Evolutionary conservation across 768 basidiomycete species (phyloP).

Genomic region (Kwoniella europaea): DNA sequence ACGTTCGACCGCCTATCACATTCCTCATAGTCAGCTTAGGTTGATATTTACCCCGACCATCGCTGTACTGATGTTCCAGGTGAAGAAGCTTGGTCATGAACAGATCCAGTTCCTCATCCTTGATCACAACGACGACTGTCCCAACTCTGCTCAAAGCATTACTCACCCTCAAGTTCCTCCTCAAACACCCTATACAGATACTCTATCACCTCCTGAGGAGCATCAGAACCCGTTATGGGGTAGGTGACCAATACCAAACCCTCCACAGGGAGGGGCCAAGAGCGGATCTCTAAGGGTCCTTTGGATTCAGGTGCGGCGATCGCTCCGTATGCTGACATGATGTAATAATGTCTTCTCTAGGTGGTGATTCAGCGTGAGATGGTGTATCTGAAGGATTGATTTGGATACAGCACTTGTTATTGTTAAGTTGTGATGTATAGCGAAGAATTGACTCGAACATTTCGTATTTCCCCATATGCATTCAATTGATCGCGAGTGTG

Average conservation of each 20-base stretch:
- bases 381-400: too few species aligned
- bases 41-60: background rate
- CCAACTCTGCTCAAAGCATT: background rate
- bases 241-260: conserved; percentile 61
- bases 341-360: background rate
- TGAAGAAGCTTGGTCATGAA: too few species aligned
- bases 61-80: too few species aligned
- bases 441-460: background rate
- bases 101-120: background rate
- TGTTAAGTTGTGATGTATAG: background rate
- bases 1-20: conserved; percentile 67
- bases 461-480: background rate
- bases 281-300: conserved; percentile 62
- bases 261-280: conserved; percentile 58
- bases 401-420: background rate
- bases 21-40: background rate
- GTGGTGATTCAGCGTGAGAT: too few species aligned
- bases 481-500: background rate
- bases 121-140: background rate
- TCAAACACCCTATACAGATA: conserved; percentile 70
- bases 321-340: conserved; percentile 76
- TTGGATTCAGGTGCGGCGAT: conserved; percentile 59
- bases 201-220: conserved; percentile 65
- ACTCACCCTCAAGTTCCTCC: conserved; percentile 69
- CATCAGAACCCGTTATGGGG: conserved; percentile 63